Conservation (phyloP, 495 filamentous ascomycete species). For the Aspergillus sclerotioniger region DNA sequence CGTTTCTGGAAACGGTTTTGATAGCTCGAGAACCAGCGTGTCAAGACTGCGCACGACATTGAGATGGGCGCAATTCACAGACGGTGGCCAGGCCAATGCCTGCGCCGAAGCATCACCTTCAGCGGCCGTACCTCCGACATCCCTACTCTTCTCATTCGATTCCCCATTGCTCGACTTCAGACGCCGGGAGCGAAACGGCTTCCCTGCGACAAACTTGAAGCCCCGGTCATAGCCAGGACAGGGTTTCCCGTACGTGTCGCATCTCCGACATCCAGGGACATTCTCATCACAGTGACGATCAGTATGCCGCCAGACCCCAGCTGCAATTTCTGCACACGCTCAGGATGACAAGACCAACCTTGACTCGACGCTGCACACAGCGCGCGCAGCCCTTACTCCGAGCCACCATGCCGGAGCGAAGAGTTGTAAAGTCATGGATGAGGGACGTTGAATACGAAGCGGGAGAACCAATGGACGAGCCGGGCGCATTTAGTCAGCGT, state of each 20-base stretch:
- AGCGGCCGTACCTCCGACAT: background rate
- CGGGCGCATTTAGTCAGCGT: slow-evolving; percentile 4
- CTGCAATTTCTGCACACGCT: too few relatives aligned
- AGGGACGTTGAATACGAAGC: background rate
- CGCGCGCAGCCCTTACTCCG: slow-evolving; percentile 56
- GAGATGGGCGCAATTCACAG: slow-evolving; percentile 13
- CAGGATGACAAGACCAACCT: slow-evolving; percentile 15
- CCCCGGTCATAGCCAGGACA: slow-evolving; percentile 37
- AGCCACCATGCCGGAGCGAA: slow-evolving; percentile 38
- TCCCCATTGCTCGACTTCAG: slow-evolving; percentile 1
- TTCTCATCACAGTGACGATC: slow-evolving; percentile 31
- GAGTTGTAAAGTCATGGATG: background rate
- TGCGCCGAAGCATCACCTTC: slow-evolving; percentile 4
- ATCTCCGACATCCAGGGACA: slow-evolving; percentile 30
- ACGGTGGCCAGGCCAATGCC: slow-evolving; percentile 3
- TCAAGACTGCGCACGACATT: slow-evolving; percentile 28
- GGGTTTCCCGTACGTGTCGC: slow-evolving; percentile 32
- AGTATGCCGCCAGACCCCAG: too few relatives aligned
- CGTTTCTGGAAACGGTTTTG: slow-evolving; percentile 16
- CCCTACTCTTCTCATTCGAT: background rate
- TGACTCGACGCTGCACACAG: slow-evolving; percentile 37
- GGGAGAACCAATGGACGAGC: background rate
- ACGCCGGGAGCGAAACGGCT: slow-evolving; percentile 30
- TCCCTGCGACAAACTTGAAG: slow-evolving; percentile 35
- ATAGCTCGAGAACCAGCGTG: slow-evolving; percentile 27